phyloP scores from a whole-genome alignment of 345 rosid genomes.

The Salix koriyanagi region DNA sequence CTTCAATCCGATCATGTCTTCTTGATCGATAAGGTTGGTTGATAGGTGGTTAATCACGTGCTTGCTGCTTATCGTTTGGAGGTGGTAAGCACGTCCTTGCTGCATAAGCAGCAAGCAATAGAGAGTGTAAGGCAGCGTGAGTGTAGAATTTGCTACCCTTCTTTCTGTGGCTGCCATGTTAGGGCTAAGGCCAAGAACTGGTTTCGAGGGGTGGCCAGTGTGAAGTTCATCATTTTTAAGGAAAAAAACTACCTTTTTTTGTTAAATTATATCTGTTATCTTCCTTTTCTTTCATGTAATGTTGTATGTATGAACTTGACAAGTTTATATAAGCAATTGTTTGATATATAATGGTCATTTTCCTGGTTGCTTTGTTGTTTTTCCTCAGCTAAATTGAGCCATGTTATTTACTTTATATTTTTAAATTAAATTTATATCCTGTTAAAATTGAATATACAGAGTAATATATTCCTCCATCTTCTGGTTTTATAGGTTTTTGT shows the following conservation, averaged over 20 bases:
- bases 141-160: slow-evolving; percentile 11
- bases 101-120: not conserved
- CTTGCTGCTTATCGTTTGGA: not conserved
- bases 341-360: not conserved
- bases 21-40: slow-evolving; percentile 18
- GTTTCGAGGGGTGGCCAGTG: slow-evolving; percentile 5
- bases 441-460: too few species aligned
- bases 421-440: too few species aligned
- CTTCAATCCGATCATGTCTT: slow-evolving; percentile 17
- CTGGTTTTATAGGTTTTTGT: too few species aligned
- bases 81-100: not conserved
- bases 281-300: not conserved
- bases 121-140: not conserved
- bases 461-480: too few species aligned
- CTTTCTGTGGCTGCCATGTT: slow-evolving; percentile 1
- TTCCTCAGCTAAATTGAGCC: too few species aligned
- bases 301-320: slow-evolving; percentile 25
- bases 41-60: not conserved
- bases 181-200: slow-evolving; percentile 6
- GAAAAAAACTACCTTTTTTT: not conserved
- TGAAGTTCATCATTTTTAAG: not conserved
- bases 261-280: not conserved
- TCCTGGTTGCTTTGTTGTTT: not conserved
- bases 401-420: too few species aligned
- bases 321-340: slow-evolving; percentile 28